Base-by-base conservation (phyloP, 2,329 filamentous ascomycete genomes). In the Fusarium tricinctum region DNA sequence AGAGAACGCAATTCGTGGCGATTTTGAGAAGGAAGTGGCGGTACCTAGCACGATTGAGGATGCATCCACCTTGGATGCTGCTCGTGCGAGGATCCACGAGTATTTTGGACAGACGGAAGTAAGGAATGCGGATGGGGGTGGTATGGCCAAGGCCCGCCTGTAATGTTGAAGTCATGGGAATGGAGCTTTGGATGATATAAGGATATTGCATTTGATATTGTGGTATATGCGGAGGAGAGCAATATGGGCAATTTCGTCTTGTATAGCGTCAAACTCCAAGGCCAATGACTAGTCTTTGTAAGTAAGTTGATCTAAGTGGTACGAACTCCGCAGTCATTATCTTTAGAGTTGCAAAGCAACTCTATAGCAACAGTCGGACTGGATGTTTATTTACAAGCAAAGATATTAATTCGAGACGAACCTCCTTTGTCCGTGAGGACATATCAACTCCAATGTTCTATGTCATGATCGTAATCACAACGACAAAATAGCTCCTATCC, bases 41-140 rank as follows among this genome's bases (percentile, higher is more conserved):
- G 88, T 95, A 45, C 94, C 94, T 10, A 92, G 91, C 26, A 97
- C 94, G 5, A 91, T 97, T 46, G 94, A 97, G 80, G 94, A 97
- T 80, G 81, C 81, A 1, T 84, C 86, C 28, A 92, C 91, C 10
- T 88, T 97, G 9, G 88, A 91, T 20, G 88, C 92, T 56, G 94
- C 93, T 45, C 88, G 89, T 78, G 81, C 73, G 39, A 91, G 89
- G 78, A 86, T 97, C 4, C 85, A 82, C 74, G 89, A 92, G 79
- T 97, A 97, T 79, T 97, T 97, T 76, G 80, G 82, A 73, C 77
- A 82, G 51, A 83, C 77, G 65, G 82, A 81, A 4, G 75, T 71
- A 7, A 74, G 73, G 42, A 83, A 86, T 65, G 75, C 74, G 42
- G 80, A 79, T 42, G 80, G 79, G 23, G 85, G 86, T 69, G 74